phyloP scores from a whole-genome alignment of 495 filamentous ascomycete species.

The Emericellopsis terricola region DNA sequence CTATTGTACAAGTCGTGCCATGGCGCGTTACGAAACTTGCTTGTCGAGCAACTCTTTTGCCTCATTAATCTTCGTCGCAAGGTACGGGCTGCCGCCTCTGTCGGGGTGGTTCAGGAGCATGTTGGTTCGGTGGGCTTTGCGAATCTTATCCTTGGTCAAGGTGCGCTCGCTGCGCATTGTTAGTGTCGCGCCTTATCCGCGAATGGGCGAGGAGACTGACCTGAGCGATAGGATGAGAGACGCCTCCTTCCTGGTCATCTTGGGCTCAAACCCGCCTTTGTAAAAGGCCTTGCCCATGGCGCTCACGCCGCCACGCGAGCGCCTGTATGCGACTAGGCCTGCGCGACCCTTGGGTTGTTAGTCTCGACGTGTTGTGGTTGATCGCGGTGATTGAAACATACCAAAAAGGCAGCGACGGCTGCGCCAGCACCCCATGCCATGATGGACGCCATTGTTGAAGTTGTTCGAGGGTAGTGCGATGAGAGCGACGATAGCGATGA shows the following conservation, averaged over 20 bases:
- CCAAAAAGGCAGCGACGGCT: slow-evolving; percentile 55
- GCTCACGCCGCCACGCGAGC: slow-evolving; percentile 58
- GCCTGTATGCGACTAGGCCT: slow-evolving; percentile 71
- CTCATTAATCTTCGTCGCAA: slow-evolving; percentile 95
- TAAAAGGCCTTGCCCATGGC: slow-evolving; percentile 82
- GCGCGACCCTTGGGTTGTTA: slow-evolving; percentile 55
- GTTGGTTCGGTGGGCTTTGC: slow-evolving; percentile 87
- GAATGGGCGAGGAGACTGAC: slow-evolving; percentile 33
- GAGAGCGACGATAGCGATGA: too few relatives aligned
- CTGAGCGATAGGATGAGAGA: slow-evolving; percentile 77
- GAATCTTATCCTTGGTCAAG: slow-evolving; percentile 76
- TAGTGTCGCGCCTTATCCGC: not conserved
- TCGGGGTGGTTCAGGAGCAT: slow-evolving; percentile 99
- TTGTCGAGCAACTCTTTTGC: slow-evolving; percentile 95
- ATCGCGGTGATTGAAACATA: slow-evolving; percentile 18
- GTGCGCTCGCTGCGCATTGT: slow-evolving; percentile 48
- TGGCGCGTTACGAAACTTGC: slow-evolving; percentile 3
- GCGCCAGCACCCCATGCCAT: slow-evolving; percentile 66
- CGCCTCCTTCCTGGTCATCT: slow-evolving; percentile 84
- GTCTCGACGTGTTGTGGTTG: not conserved
- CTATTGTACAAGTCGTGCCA: not conserved
- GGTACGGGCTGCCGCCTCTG: slow-evolving; percentile 86
- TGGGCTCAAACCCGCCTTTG: slow-evolving; percentile 91
- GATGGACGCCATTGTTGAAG: slow-evolving; percentile 60
- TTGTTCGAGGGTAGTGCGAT: too few relatives aligned